These are phyloP conservation scores for Kwoniella europaea DNA, from an alignment of 768 basidiomycete species.

Conservation along the genomic window DNA sequence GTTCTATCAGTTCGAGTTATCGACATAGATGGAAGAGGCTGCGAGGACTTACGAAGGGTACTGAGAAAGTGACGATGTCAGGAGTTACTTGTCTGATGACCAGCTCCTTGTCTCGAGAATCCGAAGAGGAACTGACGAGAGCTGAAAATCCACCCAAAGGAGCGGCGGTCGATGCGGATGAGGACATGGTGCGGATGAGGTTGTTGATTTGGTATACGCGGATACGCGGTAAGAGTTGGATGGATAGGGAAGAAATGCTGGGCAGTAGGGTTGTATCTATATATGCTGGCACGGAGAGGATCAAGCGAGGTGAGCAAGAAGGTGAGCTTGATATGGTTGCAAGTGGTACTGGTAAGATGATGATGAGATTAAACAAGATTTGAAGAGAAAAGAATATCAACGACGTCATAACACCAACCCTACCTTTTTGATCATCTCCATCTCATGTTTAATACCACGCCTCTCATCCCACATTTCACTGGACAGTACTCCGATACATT, in stretches of 20 bases:
- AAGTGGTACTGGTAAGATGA: background rate
- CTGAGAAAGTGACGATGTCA: slow-evolving; percentile 57
- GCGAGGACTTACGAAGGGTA: slow-evolving; percentile 56
- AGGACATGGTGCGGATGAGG: slow-evolving; percentile 5
- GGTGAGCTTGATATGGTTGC: too few relatives aligned
- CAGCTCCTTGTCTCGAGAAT: slow-evolving; percentile 47
- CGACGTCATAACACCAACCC: background rate
- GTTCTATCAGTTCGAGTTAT: background rate
- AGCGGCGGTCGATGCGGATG: slow-evolving; percentile 7
- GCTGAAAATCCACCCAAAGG: slow-evolving; percentile 11
- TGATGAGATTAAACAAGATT: background rate
- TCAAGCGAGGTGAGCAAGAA: background rate
- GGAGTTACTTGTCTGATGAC: slow-evolving; percentile 56
- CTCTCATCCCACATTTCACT: too few relatives aligned
- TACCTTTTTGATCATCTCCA: too few relatives aligned
- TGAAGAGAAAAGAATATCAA: background rate
- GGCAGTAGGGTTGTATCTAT: background rate
- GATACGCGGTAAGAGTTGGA: background rate
- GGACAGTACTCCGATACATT: too few relatives aligned
- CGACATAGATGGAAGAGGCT: background rate
- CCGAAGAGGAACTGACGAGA: slow-evolving; percentile 23
- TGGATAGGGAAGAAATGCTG: background rate
- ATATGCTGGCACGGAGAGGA: background rate
- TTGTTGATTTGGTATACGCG: background rate
- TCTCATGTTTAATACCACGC: too few relatives aligned